Evolutionary conservation across 345 rosid genomes (phyloP).

Genomic region (Pistacia atlantica): DNA sequence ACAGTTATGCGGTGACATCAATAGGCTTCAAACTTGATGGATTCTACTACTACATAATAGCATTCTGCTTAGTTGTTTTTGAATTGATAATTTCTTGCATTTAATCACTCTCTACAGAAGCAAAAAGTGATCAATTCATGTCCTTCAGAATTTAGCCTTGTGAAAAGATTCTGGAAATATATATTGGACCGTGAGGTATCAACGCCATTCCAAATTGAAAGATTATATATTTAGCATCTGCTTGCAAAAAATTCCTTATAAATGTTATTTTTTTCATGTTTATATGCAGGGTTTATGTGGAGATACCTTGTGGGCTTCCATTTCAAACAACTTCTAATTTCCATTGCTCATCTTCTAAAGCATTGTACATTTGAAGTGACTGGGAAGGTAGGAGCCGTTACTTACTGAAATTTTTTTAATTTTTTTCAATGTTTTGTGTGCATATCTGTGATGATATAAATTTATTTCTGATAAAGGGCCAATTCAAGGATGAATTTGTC

Average conservation of each 20-base stretch:
- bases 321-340: constrained; percentile 60
- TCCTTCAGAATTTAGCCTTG: constrained; percentile 69
- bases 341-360: constrained; percentile 60
- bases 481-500: constrained; percentile 92
- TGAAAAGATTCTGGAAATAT: constrained; percentile 95
- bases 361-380: constrained; percentile 61
- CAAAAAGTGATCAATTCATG: constrained; percentile 63
- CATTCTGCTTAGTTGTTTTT: not conserved
- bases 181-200: constrained; percentile 76
- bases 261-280: constrained; percentile 3
- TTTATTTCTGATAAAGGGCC: constrained; percentile 59
- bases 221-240: not conserved
- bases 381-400: constrained; percentile 62
- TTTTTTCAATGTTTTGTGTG: too few relatives aligned
- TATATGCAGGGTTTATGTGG: constrained; percentile 43
- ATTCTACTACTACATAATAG: too few relatives aligned
- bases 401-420: not conserved
- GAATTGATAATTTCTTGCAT: constrained; percentile 5
- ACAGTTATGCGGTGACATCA: not conserved
- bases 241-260: not conserved
- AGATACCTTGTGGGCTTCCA: constrained; percentile 81
- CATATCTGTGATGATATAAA: not conserved
- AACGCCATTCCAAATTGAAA: constrained; percentile 10
- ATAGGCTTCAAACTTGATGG: too few relatives aligned
- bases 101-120: constrained; percentile 53